Conservation (phyloP, 768 basidiomycete species). For the Russula sp. region DNA sequence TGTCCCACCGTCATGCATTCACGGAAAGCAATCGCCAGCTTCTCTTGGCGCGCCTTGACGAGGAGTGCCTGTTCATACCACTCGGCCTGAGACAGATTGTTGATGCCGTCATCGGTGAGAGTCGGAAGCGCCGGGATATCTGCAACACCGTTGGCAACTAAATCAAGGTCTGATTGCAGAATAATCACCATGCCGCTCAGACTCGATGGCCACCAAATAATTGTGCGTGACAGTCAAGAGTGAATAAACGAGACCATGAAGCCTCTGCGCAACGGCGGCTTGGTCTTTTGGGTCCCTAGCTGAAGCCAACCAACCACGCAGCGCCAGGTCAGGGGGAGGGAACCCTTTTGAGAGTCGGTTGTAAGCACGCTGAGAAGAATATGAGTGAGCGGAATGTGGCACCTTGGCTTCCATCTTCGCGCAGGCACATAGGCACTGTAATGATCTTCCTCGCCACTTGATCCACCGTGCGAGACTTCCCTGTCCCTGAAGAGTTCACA, state of each 20-base stretch:
- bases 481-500: conserved; percentile 1
- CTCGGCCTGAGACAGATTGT: neutral
- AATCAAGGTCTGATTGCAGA: too few relatives aligned
- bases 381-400: neutral
- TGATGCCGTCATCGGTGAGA: neutral
- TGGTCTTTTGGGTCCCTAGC: neutral
- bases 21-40: neutral
- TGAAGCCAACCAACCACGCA: neutral
- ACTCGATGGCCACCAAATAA: neutral
- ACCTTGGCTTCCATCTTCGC: neutral
- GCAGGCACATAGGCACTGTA: conserved; percentile 4
- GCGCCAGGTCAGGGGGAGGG: neutral
- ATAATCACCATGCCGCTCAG: neutral
- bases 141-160: neutral
- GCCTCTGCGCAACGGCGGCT: neutral
- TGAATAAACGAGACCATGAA: neutral
- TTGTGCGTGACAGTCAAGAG: neutral
- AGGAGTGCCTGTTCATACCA: neutral
- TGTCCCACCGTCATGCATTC: neutral
- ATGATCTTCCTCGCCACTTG: neutral
- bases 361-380: neutral
- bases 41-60: neutral
- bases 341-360: neutral
- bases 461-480: conserved; percentile 1
- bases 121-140: neutral